A percentile compares a stretch with the other conserved stretches of the same genome.
Evolutionary conservation across 805 yeast species (phyloP).

Genomic region (Diddensiella santjacobensis): DNA sequence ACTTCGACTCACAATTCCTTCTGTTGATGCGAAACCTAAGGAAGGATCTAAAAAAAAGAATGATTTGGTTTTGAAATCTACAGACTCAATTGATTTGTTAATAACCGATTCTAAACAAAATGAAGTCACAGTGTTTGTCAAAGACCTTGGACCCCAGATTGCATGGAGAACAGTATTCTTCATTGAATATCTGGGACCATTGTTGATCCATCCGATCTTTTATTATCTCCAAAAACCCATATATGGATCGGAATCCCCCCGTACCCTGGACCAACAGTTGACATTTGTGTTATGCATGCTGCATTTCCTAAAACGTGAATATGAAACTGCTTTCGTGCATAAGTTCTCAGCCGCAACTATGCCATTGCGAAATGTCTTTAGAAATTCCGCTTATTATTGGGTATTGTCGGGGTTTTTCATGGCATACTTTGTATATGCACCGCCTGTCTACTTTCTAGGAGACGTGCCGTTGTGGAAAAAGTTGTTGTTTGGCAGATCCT

Average conservation of each 20-base stretch:
- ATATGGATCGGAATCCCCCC: conserved; percentile 37
- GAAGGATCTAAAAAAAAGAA: conserved; percentile 35
- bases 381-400: conserved; percentile 92
- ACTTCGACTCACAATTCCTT: conserved; percentile 49
- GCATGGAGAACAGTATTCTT: conserved; percentile 88
- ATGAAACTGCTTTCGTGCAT: conserved; percentile 82
- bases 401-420: conserved; percentile 68
- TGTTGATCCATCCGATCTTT: conserved; percentile 69
- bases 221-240: conserved; percentile 43
- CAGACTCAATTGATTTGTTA: conserved; percentile 45
- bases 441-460: conserved; percentile 30
- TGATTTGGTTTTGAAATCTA: conserved; percentile 41
- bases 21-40: conserved; percentile 29
- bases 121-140: conserved; percentile 51
- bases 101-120: conserved; percentile 29
- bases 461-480: conserved; percentile 10
- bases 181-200: conserved; percentile 87
- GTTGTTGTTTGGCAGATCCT: conserved; percentile 26
- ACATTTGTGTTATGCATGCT: conserved; percentile 55
- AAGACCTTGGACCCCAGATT: conserved; percentile 91
- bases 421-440: conserved; percentile 49
- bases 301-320: conserved; percentile 85
- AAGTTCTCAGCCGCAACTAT: conserved; percentile 83
- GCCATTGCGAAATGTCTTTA: conserved; percentile 85
- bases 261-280: conserved; percentile 50